phyloP scores from a whole-genome alignment of 208 protist genomes.

The Wallacemonas collosoma region DNA sequence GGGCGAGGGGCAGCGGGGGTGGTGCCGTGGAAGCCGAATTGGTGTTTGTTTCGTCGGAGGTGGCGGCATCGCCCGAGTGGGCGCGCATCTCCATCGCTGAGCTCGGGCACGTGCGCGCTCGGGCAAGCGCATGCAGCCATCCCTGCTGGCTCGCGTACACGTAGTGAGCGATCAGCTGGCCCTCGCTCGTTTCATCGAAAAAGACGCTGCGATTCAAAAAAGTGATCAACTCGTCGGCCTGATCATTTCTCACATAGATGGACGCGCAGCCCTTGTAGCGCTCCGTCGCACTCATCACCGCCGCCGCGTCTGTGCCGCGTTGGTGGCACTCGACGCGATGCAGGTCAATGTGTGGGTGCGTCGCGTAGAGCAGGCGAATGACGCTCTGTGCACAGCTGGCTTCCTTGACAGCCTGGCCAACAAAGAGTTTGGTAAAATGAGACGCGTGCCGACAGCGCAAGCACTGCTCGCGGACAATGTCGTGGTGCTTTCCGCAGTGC shows the following conservation, averaged over 20 bases:
- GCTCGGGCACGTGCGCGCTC: slow-evolving; percentile 9
- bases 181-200: slow-evolving; percentile 48
- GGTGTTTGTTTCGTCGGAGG: no score
- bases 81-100: no score
- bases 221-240: slow-evolving; percentile 33
- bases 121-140: slow-evolving; percentile 49
- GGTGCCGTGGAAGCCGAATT: neutral
- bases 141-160: slow-evolving; percentile 58
- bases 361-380: slow-evolving; percentile 56
- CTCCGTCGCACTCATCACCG: slow-evolving; percentile 17
- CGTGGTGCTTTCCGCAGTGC: slow-evolving; percentile 49
- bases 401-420: slow-evolving; percentile 66
- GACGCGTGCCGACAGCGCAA: slow-evolving; percentile 44
- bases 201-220: slow-evolving; percentile 70
- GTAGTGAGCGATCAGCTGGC: slow-evolving; percentile 50
- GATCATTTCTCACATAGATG: slow-evolving; percentile 54
- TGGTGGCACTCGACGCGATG: slow-evolving; percentile 60
- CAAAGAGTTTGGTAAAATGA: slow-evolving; percentile 57
- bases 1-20: neutral
- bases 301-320: neutral
- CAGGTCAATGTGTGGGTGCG: slow-evolving; percentile 46
- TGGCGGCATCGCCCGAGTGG: no score
- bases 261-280: slow-evolving; percentile 57
- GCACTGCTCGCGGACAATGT: slow-evolving; percentile 62
- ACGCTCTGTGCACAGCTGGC: slow-evolving; percentile 36